Evolutionary conservation across 2,329 filamentous ascomycete species (phyloP).

Genomic region (Trichoderma sp.): DNA sequence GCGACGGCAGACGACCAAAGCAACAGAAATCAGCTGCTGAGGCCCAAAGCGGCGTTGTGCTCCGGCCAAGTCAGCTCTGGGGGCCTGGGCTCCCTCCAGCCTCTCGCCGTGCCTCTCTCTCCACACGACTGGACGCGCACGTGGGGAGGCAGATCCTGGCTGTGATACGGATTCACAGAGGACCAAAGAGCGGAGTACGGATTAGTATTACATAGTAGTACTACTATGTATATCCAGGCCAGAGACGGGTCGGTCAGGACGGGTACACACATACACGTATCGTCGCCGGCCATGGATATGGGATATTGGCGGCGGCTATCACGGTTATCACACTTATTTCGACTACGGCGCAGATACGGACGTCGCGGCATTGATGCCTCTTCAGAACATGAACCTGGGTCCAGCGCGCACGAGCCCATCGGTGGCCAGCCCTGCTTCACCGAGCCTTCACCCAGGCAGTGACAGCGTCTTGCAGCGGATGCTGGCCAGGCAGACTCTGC

Average conservation of each 20-base stretch:
- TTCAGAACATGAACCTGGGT: background rate
- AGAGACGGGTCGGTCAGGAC: background rate
- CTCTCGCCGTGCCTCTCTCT: background rate
- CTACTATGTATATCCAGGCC: background rate
- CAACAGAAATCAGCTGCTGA: slow-evolving; percentile 2
- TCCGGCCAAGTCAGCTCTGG: background rate
- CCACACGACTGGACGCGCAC: background rate
- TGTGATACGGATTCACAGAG: background rate
- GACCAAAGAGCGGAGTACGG: background rate
- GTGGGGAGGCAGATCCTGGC: slow-evolving; percentile 2
- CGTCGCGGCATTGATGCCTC: background rate
- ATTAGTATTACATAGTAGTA: too few relatives aligned
- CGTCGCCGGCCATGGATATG: background rate
- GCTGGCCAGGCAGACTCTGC: background rate
- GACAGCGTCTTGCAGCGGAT: background rate
- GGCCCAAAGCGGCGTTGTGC: background rate
- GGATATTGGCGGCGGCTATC: slow-evolving; percentile 2
- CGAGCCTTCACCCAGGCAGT: background rate
- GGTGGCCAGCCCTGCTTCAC: slow-evolving; percentile 10
- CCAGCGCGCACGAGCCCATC: slow-evolving; percentile 7
- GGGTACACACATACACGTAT: background rate
- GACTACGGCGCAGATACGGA: background rate
- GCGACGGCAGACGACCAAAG: background rate
- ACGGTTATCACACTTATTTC: slow-evolving; percentile 1
- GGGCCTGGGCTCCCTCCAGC: background rate